phyloP scores from a whole-genome alignment of 768 basidiomycete genomes.

The Porphyrellus cyaneotinctus region DNA sequence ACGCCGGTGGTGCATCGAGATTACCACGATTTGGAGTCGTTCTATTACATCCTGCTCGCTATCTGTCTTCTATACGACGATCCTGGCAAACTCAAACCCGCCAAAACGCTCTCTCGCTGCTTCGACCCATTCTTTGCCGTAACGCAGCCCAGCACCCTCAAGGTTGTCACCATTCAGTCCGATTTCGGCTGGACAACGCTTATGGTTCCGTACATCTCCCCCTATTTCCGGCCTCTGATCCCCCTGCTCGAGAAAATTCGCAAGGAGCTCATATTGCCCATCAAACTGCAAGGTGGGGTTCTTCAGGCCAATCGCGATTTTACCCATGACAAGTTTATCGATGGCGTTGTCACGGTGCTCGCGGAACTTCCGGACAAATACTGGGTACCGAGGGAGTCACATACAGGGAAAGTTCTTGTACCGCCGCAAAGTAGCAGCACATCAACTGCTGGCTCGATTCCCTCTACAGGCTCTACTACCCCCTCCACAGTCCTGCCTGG shows the following conservation, averaged over 20 bases:
- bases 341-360: not conserved
- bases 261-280: not conserved
- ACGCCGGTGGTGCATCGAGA: not conserved
- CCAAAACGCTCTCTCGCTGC: not conserved
- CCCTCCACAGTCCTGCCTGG: not conserved
- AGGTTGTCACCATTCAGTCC: not conserved
- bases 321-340: not conserved
- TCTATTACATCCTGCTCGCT: constrained; percentile 8
- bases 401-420: too few relatives aligned
- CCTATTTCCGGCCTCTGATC: constrained; percentile 1
- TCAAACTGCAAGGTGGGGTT: not conserved
- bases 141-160: too few relatives aligned
- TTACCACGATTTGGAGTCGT: constrained; percentile 7
- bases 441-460: too few relatives aligned
- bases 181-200: not conserved
- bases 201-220: not conserved
- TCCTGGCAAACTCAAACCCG: too few relatives aligned
- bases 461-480: too few relatives aligned
- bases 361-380: not conserved
- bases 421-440: too few relatives aligned
- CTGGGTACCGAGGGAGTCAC: not conserved
- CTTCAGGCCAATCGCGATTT: not conserved
- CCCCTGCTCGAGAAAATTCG: not conserved
- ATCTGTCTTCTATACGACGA: too few relatives aligned
- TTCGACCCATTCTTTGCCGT: constrained; percentile 5